A percentile compares a stretch with the other conserved stretches of the same genome.
Conservation (phyloP, 257 asterid species). For the Coffea canephora region DNA sequence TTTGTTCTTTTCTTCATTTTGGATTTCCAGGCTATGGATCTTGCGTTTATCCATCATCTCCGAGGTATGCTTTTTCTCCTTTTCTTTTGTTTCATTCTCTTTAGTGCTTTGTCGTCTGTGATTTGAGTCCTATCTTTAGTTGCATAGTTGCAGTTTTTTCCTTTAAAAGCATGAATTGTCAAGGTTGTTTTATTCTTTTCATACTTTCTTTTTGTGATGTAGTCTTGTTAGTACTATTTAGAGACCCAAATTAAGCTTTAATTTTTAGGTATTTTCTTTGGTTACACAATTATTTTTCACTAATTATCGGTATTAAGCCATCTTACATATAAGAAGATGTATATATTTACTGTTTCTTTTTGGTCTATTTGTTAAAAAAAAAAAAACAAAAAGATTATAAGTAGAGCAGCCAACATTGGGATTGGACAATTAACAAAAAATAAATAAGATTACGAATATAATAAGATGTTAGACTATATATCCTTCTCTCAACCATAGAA, state of each 20-base stretch:
- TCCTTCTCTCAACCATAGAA: too few species aligned
- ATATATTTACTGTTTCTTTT: too few species aligned
- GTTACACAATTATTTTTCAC: not conserved
- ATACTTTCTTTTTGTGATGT: not conserved
- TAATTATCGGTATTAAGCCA: too few species aligned
- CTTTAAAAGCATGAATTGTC: not conserved
- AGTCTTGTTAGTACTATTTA: too few species aligned
- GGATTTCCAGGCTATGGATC: constrained; percentile 78
- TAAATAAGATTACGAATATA: too few species aligned
- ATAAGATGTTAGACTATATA: too few species aligned
- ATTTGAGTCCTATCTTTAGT: not conserved
- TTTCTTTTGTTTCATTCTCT: constrained; percentile 17
- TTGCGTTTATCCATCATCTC: constrained; percentile 75
- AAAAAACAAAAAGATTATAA: too few species aligned
- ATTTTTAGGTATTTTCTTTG: not conserved
- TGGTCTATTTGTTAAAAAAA: too few species aligned
- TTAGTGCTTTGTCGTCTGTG: not conserved
- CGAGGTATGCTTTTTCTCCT: constrained; percentile 41
- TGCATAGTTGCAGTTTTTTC: not conserved
- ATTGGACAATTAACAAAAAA: too few species aligned
- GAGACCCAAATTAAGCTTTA: not conserved
- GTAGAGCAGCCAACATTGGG: too few species aligned
- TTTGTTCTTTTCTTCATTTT: not conserved
- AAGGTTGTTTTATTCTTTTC: not conserved
- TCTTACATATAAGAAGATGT: too few species aligned